Percentiles rank a stretch among this genome's conserved stretches.
Conservation (phyloP, 2,329 filamentous ascomycete genomes). For the Exophiala dermatitidis region DNA sequence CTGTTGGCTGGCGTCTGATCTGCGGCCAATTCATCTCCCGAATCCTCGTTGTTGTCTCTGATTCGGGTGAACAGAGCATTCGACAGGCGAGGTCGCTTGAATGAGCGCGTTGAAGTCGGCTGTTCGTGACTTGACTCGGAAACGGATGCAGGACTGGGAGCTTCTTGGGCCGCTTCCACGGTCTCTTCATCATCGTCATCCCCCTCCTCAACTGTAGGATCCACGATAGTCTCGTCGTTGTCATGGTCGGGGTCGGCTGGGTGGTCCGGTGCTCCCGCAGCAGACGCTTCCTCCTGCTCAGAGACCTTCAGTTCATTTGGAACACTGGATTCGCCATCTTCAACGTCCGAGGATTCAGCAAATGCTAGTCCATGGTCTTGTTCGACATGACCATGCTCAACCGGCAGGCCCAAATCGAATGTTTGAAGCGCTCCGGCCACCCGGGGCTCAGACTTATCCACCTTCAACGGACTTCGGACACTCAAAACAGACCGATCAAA, state of each 20-base stretch:
- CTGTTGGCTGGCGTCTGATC: constrained; percentile 24
- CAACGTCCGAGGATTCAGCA: neutral
- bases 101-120: neutral
- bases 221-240: constrained; percentile 15
- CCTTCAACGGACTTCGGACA: constrained; percentile 23
- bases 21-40: constrained; percentile 29
- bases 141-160: neutral
- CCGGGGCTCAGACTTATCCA: constrained; percentile 16
- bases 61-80: constrained; percentile 13
- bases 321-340: too few relatives aligned
- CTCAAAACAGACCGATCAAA: constrained; percentile 27
- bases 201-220: constrained; percentile 21
- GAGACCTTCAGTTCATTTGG: too few relatives aligned
- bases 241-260: neutral
- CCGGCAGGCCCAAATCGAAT: constrained; percentile 1
- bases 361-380: neutral
- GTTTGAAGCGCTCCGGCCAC: constrained; percentile 14
- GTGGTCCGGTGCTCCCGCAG: neutral
- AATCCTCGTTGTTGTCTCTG: constrained; percentile 20
- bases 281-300: too few relatives aligned
- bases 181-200: neutral
- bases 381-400: constrained; percentile 6
- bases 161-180: neutral
- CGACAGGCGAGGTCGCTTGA: constrained; percentile 11
- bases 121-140: neutral